Evolutionary conservation across 139 green algal species (phyloP).

Genomic region (Picochlorum sp.): DNA sequence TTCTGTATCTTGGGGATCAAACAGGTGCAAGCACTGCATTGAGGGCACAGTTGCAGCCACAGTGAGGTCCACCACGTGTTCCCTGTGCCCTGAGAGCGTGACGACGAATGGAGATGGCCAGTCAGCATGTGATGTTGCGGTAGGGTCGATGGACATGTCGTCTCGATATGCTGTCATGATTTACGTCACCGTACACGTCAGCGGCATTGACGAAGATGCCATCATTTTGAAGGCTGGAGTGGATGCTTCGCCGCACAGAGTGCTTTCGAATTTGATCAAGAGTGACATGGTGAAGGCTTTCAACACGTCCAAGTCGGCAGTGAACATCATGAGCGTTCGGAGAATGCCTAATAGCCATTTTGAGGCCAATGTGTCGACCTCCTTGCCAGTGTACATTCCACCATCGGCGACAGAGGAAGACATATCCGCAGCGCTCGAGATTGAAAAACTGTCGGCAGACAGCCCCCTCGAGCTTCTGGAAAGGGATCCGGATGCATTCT

Average conservation of each 20-base stretch:
- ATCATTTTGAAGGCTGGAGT: conserved; percentile 36
- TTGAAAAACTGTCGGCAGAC: conserved; percentile 40
- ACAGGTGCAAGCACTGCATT: conserved; percentile 47
- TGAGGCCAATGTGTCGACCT: conserved; percentile 41
- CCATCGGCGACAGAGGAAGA: conserved; percentile 28
- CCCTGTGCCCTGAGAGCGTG: conserved; percentile 29
- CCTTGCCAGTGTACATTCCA: conserved; percentile 40
- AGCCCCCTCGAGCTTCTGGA: conserved; percentile 38
- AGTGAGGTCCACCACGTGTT: conserved; percentile 25
- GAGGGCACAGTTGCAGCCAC: conserved; percentile 24
- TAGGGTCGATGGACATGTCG: conserved; percentile 4
- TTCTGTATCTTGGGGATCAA: conserved; percentile 38
- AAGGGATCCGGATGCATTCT: conserved; percentile 44
- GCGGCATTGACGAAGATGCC: conserved; percentile 28
- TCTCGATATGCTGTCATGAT: conserved; percentile 46
- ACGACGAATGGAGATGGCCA: conserved; percentile 37
- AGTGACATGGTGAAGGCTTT: conserved; percentile 39
- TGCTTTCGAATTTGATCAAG: conserved; percentile 30
- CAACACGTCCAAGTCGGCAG: conserved; percentile 36
- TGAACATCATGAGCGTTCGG: conserved; percentile 15
- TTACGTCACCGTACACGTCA: conserved; percentile 36
- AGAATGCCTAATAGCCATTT: conserved; percentile 23
- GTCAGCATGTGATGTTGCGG: conserved; percentile 12
- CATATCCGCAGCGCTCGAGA: conserved; percentile 32
- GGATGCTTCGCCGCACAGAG: conserved; percentile 16